Evolutionary conservation across 2,329 filamentous ascomycete species (phyloP), one percentile per base, ranked within the genome.

Genomic region (Scedosporium aurantiacum): DNA sequence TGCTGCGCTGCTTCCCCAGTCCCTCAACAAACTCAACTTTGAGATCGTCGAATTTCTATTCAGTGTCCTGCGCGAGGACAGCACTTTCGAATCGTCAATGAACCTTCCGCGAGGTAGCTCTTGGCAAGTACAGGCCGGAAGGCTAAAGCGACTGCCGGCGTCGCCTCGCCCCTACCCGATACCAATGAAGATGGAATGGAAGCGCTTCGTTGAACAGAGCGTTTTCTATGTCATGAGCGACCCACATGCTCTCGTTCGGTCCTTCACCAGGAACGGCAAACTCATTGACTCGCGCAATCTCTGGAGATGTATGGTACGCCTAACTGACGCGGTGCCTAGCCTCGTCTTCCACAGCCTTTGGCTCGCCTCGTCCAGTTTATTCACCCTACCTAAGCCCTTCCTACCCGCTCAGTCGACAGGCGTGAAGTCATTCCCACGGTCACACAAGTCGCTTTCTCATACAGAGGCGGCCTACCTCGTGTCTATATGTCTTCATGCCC

Each of bases 281-380:
- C 69, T 84, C 0, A 78, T 83, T 61, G 82, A 87, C 68, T 85
- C 83, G 1, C 82, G 83, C 59, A 82, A 79, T 14, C 72, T 85
- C 1, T 87, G 81, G 82, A 86, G 84, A 67, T 82, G 80, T 66
- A 84, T 85, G 77, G 71, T 85, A 61, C 79, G 81, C 61, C 72
- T 87, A 70, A 84, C 80, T 4, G 76, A 82, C 57, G 77, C 79
- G 50, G 78, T 79, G 16, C 82, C 83, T 4, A 82, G 74, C 56
- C 69, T 87, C 21, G 82, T 87, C 2, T 80, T 86, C 59, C 81
- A 87, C 67, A 85, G 82, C 66, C 74, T 88, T 4, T 89, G 86
- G 86, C 75, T 82, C 64, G 82, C 82, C 5, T 76, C 84, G 1
- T 79, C 78, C 6, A 77, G 77, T 56, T 73, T 88, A 4, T 88